A percentile compares a stretch with the other conserved stretches of the same genome.
Conservation (phyloP, 345 rosid genomes). For the thale cress (Arabidopsis thaliana) region DNA sequence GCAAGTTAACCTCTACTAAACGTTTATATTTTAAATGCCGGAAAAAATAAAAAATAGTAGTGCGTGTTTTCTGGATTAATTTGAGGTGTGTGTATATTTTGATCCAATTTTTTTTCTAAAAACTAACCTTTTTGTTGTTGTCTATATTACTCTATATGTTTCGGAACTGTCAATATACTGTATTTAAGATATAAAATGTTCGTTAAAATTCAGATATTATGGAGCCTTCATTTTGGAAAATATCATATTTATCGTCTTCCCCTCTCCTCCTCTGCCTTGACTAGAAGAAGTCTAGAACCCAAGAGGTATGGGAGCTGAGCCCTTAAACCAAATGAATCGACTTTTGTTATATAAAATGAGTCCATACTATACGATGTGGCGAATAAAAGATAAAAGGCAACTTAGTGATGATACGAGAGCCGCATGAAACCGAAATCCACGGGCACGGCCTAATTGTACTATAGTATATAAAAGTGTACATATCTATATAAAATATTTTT, state of each 20-base stretch:
- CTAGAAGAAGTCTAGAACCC: too few species aligned
- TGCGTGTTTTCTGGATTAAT: not conserved
- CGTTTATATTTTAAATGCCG: not conserved
- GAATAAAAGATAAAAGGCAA: constrained; percentile 36
- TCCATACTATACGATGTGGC: constrained; percentile 12
- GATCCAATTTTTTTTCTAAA: too few species aligned
- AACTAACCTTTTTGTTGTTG: too few species aligned
- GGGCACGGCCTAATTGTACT: constrained; percentile 56
- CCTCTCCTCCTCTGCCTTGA: too few species aligned
- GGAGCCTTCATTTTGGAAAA: too few species aligned
- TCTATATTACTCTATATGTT: too few species aligned
- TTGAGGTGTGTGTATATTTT: too few species aligned
- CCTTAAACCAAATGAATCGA: not conserved
- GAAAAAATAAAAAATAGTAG: too few species aligned
- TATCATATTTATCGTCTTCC: too few species aligned
- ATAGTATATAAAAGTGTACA: constrained; percentile 6
- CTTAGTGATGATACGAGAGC: constrained; percentile 40
- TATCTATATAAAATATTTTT: not conserved
- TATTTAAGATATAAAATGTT: too few species aligned
- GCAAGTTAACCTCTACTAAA: constrained; percentile 50
- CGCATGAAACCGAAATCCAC: constrained; percentile 44
- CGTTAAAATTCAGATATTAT: not conserved
- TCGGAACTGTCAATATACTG: too few species aligned
- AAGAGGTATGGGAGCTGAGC: not conserved
- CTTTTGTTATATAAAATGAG: not conserved